A percentile compares a stretch with the other conserved stretches of the same genome.
These are phyloP conservation scores for Starmerella geochares DNA, from an alignment of 805 yeast genomes.

Conservation along the genomic window DNA sequence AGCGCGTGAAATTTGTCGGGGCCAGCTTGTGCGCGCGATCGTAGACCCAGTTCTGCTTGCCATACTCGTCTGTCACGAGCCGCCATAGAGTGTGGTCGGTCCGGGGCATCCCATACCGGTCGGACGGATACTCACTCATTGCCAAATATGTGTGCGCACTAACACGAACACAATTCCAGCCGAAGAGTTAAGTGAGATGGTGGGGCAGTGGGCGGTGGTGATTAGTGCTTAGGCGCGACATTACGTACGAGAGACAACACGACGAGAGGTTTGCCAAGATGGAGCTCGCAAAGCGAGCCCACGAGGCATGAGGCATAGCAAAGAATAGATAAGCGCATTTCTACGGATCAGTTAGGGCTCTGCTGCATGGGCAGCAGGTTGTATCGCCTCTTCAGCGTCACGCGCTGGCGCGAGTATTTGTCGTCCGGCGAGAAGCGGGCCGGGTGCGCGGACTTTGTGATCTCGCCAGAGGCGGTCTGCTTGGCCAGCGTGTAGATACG, in stretches of 20 bases:
- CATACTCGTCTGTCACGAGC: constrained; percentile 55
- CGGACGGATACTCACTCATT: constrained; percentile 39
- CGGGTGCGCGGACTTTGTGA: constrained; percentile 98
- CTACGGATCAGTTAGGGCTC: constrained; percentile 17
- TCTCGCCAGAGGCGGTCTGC: constrained; percentile 71
- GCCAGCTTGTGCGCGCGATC: constrained; percentile 35
- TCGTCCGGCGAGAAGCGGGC: constrained; percentile 99
- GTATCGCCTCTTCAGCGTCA: constrained; percentile 90
- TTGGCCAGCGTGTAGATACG: constrained; percentile 88
- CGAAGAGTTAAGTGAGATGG: too few relatives aligned
- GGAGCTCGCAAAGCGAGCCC: too few relatives aligned
- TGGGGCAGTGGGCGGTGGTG: too few relatives aligned
- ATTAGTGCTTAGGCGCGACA: constrained; percentile 1
- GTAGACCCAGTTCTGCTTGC: constrained; percentile 74
- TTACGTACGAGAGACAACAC: constrained; percentile 1
- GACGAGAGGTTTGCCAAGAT: neutral
- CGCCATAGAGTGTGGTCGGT: constrained; percentile 74
- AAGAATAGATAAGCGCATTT: neutral
- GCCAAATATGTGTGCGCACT: neutral
- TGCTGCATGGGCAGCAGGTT: constrained; percentile 79
- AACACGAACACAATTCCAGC: too few relatives aligned
- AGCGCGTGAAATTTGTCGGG: constrained; percentile 26
- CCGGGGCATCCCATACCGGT: constrained; percentile 50
- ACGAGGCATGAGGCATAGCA: neutral
- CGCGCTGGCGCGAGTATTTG: constrained; percentile 98